Evolutionary conservation across 1,139 yeast genomes (phyloP).

Genomic region (Suhomyces anneliseae): DNA sequence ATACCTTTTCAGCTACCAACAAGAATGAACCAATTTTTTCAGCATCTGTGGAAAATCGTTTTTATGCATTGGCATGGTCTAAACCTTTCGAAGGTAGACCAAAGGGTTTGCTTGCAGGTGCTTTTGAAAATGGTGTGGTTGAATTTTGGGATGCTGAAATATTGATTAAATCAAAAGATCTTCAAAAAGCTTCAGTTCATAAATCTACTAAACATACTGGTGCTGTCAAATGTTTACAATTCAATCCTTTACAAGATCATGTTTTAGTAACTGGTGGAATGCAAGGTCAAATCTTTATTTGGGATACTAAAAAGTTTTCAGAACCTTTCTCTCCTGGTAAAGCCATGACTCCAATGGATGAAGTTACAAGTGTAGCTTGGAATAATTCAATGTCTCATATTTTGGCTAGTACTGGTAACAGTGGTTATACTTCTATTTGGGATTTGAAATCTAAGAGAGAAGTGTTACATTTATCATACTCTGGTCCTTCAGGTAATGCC

Average conservation of each 20-base stretch:
- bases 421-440: constrained; percentile 91
- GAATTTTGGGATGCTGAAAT: constrained; percentile 71
- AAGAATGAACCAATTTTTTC: constrained; percentile 49
- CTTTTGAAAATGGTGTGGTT: constrained; percentile 78
- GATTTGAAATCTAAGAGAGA: constrained; percentile 86
- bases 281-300: constrained; percentile 80
- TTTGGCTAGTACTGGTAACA: constrained; percentile 83
- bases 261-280: constrained; percentile 85
- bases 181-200: constrained; percentile 44
- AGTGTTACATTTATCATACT: constrained; percentile 76
- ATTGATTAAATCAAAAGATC: constrained; percentile 39
- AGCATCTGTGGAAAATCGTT: constrained; percentile 58
- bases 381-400: constrained; percentile 82
- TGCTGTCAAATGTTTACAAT: constrained; percentile 70
- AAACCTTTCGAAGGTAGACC: constrained; percentile 54
- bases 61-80: constrained; percentile 88
- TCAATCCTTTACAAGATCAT: constrained; percentile 72
- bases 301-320: constrained; percentile 73
- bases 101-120: constrained; percentile 77
- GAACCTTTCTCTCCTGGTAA: constrained; percentile 74
- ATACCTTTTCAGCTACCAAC: constrained; percentile 51
- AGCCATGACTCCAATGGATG: constrained; percentile 80
- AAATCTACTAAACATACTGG: constrained; percentile 64
- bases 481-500: constrained; percentile 56
- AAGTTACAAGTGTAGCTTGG: constrained; percentile 85